Conservation (phyloP, 140 eudicot genomes). For the Senecio squalidus region DNA sequence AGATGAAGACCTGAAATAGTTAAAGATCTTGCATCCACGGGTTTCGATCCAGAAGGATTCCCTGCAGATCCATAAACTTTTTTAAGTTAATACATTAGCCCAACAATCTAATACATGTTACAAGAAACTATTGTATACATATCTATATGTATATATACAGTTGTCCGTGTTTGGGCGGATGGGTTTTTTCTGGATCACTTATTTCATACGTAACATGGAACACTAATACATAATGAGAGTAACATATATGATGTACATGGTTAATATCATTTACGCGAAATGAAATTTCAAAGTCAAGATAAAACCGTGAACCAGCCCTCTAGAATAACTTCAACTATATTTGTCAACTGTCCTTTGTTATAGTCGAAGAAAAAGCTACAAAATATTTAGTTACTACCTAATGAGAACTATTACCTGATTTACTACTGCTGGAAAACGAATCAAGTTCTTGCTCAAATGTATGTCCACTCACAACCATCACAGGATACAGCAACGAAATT, state of each 20-base stretch:
- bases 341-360: not conserved
- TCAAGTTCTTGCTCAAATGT: no score
- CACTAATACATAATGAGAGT: not conserved
- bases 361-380: no score
- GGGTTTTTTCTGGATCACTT: not conserved
- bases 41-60: conserved; percentile 55
- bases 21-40: conserved; percentile 63
- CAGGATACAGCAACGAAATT: no score
- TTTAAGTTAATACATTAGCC: not conserved
- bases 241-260: not conserved
- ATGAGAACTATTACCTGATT: no score
- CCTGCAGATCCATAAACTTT: conserved; percentile 36
- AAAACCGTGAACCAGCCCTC: not conserved
- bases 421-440: no score
- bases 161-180: not conserved
- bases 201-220: not conserved
- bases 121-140: not conserved
- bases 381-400: no score
- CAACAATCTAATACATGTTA: not conserved
- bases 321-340: not conserved
- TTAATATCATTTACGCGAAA: no score
- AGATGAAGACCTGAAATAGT: conserved; percentile 84
- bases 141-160: not conserved
- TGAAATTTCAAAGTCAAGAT: not conserved
- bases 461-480: no score